phyloP scores from a whole-genome alignment of 2,329 filamentous ascomycete genomes.

The Blumeriella jaapii region DNA sequence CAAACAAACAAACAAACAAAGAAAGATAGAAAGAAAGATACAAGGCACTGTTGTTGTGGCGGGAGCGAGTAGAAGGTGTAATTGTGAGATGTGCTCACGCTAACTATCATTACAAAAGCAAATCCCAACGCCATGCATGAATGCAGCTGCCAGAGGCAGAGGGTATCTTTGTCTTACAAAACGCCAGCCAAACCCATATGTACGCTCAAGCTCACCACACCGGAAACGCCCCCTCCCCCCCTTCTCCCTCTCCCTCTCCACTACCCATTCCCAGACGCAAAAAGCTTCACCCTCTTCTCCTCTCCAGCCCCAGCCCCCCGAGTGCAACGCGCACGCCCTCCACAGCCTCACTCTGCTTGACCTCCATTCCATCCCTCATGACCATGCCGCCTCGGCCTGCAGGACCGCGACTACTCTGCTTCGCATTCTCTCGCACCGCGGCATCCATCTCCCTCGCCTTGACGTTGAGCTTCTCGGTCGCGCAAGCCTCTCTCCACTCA shows the following conservation, averaged over 20 bases:
- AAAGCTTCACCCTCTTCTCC: conserved; percentile 56
- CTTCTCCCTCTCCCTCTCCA: not conserved
- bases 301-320: conserved; percentile 32
- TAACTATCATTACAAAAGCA: too few species aligned
- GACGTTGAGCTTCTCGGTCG: conserved; percentile 26
- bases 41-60: too few species aligned
- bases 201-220: too few species aligned
- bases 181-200: conserved; percentile 3
- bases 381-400: conserved; percentile 23
- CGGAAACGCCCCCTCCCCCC: not conserved
- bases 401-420: conserved; percentile 6
- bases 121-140: not conserved
- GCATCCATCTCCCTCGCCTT: conserved; percentile 37
- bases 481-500: conserved; percentile 36
- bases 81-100: not conserved
- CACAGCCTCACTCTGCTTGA: conserved; percentile 48
- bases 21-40: too few species aligned
- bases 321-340: conserved; percentile 46
- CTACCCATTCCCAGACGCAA: conserved; percentile 22
- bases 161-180: conserved; percentile 6
- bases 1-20: too few species aligned
- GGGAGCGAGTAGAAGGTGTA: too few species aligned
- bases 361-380: conserved; percentile 40
- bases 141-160: not conserved
- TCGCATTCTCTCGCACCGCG: conserved; percentile 20